Evolutionary conservation across 2,329 filamentous ascomycete genomes (phyloP).

Genomic region (Metarhizium anisopliae): DNA sequence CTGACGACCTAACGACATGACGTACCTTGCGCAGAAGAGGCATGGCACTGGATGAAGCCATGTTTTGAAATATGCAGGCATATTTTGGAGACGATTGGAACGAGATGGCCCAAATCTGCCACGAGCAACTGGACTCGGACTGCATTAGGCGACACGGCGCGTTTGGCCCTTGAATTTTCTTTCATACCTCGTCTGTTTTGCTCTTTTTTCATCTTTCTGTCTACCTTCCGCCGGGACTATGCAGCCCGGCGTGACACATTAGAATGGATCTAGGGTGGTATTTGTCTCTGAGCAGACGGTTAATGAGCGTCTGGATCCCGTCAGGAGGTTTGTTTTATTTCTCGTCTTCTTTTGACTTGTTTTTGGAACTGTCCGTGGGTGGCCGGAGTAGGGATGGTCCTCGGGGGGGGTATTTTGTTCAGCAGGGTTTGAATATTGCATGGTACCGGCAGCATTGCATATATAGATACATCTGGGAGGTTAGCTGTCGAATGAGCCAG

Average conservation of each 20-base stretch:
- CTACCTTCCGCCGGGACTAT: not conserved
- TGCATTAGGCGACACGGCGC: not conserved
- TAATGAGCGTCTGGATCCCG: not conserved
- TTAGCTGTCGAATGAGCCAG: slow-evolving; percentile 1
- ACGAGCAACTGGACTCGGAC: not conserved
- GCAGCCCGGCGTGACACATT: slow-evolving; percentile 1
- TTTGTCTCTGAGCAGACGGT: not conserved
- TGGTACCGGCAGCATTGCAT: slow-evolving; percentile 4
- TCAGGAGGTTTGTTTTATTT: not conserved
- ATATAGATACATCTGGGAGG: slow-evolving; percentile 1
- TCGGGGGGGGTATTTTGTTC: not conserved
- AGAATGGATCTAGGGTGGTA: slow-evolving; percentile 1
- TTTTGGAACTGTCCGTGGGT: not conserved
- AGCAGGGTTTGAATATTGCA: not conserved
- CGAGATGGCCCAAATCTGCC: not conserved
- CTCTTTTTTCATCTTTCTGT: not conserved
- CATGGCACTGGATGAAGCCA: not conserved
- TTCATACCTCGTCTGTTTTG: not conserved
- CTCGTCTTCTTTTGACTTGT: not conserved
- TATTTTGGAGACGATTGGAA: not conserved
- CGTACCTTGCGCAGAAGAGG: not conserved
- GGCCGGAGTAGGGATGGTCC: not conserved
- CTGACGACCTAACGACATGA: not conserved
- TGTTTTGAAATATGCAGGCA: not conserved
- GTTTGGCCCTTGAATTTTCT: not conserved